A percentile compares a stretch with the other conserved stretches of the same genome.
Conservation (phyloP, 1,284 basidiomycete species). For the Sphaerobolus stellatus region DNA sequence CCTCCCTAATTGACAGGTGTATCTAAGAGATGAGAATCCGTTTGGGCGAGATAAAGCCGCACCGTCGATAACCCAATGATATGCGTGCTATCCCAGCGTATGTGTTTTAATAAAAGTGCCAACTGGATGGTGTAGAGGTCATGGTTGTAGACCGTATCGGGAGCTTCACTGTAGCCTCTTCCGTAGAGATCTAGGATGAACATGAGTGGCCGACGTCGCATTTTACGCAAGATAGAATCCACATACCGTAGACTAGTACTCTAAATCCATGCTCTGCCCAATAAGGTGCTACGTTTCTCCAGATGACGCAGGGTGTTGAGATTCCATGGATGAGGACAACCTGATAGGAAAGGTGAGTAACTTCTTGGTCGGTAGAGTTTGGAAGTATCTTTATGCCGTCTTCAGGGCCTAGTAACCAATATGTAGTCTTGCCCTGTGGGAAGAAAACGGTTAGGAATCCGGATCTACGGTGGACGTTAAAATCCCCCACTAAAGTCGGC, state of each 20-base stretch:
- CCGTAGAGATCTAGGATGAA: not conserved
- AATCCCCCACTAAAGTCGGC: too few species aligned
- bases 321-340: not conserved
- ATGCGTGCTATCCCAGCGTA: not conserved
- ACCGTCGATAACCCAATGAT: not conserved
- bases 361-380: not conserved
- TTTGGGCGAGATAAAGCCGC: slow-evolving; percentile 16
- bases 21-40: not conserved
- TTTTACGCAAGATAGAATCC: not conserved
- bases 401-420: slow-evolving; percentile 72
- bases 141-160: not conserved
- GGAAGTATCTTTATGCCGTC: slow-evolving; percentile 58
- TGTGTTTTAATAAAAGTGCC: not conserved
- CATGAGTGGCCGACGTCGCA: not conserved
- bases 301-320: not conserved
- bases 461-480: too few species aligned
- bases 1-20: slow-evolving; percentile 51
- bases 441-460: slow-evolving; percentile 10
- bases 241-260: not conserved
- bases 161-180: not conserved
- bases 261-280: not conserved
- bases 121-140: not conserved
- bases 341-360: not conserved
- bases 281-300: not conserved
- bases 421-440: slow-evolving; percentile 51